Percentiles rank a stretch among this genome's conserved stretches.
These are phyloP conservation scores for Lachnellula willkommii DNA, from an alignment of 2,329 filamentous ascomycete genomes.

Conservation along the genomic window DNA sequence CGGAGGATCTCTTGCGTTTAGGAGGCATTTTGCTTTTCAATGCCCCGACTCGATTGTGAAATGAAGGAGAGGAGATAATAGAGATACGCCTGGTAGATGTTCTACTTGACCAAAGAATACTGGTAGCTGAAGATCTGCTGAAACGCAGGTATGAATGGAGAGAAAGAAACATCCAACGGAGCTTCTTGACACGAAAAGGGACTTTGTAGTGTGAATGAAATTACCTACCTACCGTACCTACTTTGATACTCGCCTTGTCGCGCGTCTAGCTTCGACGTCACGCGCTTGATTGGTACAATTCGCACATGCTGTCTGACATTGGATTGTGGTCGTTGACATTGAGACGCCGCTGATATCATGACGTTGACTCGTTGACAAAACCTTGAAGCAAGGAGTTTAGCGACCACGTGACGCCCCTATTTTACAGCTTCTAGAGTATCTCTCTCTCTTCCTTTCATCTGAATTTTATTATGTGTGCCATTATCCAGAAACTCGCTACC, in stretches of 20 bases:
- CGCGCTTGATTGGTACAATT: slow-evolving; percentile 4
- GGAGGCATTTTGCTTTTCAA: slow-evolving; percentile 20
- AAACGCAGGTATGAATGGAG: slow-evolving; percentile 7
- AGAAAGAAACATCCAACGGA: slow-evolving; percentile 11
- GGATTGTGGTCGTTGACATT: background rate
- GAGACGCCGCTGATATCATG: background rate
- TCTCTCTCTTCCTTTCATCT: no score
- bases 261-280: slow-evolving; percentile 10
- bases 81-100: background rate
- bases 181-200: background rate
- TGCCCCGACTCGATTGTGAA: background rate
- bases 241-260: background rate
- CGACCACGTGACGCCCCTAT: background rate
- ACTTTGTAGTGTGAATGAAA: background rate
- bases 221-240: background rate
- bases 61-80: background rate
- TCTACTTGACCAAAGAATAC: background rate
- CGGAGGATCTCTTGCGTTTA: slow-evolving; percentile 28
- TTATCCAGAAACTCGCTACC: no score
- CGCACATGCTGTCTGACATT: background rate
- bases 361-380: no score
- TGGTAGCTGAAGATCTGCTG: slow-evolving; percentile 3
- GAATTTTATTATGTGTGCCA: no score
- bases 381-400: background rate
- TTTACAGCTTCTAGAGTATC: no score